Conservation (phyloP, 1,284 basidiomycete species). For the Agroathelia rolfsii region DNA sequence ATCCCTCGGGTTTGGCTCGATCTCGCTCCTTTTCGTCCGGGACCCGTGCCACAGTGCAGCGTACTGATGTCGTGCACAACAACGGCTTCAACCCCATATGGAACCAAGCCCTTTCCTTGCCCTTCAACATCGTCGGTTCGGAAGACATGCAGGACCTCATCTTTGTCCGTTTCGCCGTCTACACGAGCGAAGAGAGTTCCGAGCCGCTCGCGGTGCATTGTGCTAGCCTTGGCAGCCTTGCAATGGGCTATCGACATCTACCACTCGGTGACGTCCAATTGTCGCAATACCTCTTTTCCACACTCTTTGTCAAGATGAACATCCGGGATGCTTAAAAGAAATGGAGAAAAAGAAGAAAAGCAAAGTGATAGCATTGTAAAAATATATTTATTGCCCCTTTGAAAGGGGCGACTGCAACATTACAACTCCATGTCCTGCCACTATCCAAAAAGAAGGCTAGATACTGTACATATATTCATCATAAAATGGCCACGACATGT, state of each 20-base stretch:
- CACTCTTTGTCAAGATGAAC: conserved; percentile 65
- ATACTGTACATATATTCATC: too few species aligned
- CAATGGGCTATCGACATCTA: conserved; percentile 76
- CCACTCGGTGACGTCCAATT: conserved; percentile 77
- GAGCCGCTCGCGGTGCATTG: conserved; percentile 68
- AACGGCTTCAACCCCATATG: conserved; percentile 89
- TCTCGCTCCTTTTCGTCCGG: conserved; percentile 20
- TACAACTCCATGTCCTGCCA: too few species aligned
- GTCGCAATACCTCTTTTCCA: conserved; percentile 81
- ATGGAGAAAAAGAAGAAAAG: too few species aligned
- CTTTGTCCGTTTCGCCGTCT: conserved; percentile 72
- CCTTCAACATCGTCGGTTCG: conserved; percentile 66
- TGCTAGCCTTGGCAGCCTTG: conserved; percentile 55
- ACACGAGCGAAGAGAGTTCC: conserved; percentile 49
- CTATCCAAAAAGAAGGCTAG: too few species aligned
- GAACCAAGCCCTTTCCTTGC: conserved; percentile 63
- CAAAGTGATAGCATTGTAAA: too few species aligned
- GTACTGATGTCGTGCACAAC: conserved; percentile 61
- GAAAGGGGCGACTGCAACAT: too few species aligned
- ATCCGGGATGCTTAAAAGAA: conserved; percentile 28
- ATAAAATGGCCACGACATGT: too few species aligned
- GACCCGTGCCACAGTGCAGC: conserved; percentile 34
- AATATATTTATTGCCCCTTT: too few species aligned
- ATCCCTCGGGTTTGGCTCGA: too few species aligned
- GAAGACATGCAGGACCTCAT: conserved; percentile 75